Conservation (phyloP, 2,329 filamentous ascomycete species). For the Aspergillus unguis region DNA sequence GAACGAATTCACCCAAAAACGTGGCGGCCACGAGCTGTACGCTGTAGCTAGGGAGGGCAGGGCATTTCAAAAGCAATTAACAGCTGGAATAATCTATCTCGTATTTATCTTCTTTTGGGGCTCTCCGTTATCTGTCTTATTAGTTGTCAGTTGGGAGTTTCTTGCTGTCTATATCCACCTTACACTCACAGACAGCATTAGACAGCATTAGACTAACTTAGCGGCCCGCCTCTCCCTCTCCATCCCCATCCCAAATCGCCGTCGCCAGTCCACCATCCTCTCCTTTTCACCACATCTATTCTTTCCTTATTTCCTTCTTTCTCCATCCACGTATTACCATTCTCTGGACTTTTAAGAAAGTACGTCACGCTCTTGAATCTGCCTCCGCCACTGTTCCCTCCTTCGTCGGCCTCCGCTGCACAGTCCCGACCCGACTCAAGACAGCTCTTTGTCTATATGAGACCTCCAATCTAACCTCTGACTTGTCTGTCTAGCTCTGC, state of each 20-base stretch:
- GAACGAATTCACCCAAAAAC: conserved; percentile 20
- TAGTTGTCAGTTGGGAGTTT: background rate
- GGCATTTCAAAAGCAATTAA: too few relatives aligned
- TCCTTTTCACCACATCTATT: conserved; percentile 7
- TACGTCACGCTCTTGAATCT: conserved; percentile 14
- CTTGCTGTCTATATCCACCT: background rate
- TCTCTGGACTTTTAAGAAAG: conserved; percentile 12
- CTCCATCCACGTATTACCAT: background rate
- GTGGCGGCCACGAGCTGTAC: conserved; percentile 33
- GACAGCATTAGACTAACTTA: background rate
- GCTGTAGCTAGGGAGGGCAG: background rate
- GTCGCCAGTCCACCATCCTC: conserved; percentile 1
- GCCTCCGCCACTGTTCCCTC: conserved; percentile 2
- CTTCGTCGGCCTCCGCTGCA: conserved; percentile 7
- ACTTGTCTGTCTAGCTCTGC: conserved; percentile 13
- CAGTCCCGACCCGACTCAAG: conserved; percentile 7
- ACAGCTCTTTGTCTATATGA: conserved; percentile 12
- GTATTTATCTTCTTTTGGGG: too few relatives aligned
- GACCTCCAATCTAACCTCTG: conserved; percentile 13
- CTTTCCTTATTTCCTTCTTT: background rate
- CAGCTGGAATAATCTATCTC: too few relatives aligned
- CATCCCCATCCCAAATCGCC: background rate
- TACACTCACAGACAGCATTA: background rate
- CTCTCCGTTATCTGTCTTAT: too few relatives aligned
- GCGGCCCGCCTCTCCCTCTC: conserved; percentile 5